Evolutionary conservation across 2,329 filamentous ascomycete genomes (phyloP).

Genomic region (Epichloe coenophiala): DNA sequence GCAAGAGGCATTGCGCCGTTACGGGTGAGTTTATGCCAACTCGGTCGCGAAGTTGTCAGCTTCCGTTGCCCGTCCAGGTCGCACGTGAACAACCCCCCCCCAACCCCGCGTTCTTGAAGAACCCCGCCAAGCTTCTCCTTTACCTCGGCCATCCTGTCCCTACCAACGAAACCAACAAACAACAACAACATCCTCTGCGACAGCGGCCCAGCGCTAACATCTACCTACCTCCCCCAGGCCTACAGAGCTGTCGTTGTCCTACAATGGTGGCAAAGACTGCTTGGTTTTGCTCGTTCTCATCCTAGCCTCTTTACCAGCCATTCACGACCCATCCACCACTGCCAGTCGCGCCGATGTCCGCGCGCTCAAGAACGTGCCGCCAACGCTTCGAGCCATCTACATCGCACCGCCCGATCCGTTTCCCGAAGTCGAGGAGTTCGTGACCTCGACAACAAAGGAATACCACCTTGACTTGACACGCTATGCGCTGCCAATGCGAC

Average conservation of each 20-base stretch:
- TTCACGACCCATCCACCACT: constrained; percentile 13
- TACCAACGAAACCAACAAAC: too few species aligned
- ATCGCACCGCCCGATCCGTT: constrained; percentile 80
- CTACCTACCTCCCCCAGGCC: constrained; percentile 33
- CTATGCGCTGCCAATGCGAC: constrained; percentile 67
- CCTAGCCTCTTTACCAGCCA: constrained; percentile 45
- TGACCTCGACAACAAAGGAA: constrained; percentile 45
- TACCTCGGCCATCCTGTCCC: background rate
- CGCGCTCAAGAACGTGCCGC: constrained; percentile 20
- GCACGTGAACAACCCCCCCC: background rate
- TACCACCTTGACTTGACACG: constrained; percentile 68
- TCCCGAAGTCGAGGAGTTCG: constrained; percentile 73
- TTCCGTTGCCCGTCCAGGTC: background rate
- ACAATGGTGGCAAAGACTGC: constrained; percentile 97
- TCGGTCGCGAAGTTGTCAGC: background rate
- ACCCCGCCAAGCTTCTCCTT: background rate
- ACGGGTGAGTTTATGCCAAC: constrained; percentile 43
- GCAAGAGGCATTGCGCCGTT: constrained; percentile 58
- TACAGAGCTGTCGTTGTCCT: constrained; percentile 74
- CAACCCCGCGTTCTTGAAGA: background rate
- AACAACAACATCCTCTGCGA: too few species aligned
- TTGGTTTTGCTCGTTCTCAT: constrained; percentile 83
- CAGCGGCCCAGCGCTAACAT: background rate
- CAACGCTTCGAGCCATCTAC: constrained; percentile 65
- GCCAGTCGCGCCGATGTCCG: constrained; percentile 5